Base-by-base conservation (phyloP, 768 basidiomycete species). In the Macrolepiota dolichaula region DNA sequence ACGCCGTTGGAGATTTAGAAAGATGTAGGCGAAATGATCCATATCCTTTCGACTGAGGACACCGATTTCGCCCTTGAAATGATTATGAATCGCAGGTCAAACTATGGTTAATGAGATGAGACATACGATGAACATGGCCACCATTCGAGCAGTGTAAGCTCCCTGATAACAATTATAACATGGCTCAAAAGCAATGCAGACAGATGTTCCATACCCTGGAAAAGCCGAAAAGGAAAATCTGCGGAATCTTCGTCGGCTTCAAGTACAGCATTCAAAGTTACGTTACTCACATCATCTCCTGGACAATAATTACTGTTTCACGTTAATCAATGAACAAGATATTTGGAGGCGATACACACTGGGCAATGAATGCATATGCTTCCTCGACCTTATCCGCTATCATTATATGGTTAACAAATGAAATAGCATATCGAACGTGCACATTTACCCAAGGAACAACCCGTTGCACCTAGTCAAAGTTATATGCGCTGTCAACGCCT, bases 141-240 rank as follows among this genome's bases (percentile, higher is more conserved):
- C 78, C 86, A 89, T 89, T 35, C 89, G 79, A 5, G 81, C 89
- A 0, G 89, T 90, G 69, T 90, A 91, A 63, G 88, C 89, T 4
- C 89, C 89, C 88, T 89, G 37, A 15, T 54, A n/a, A 53, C 55
- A 15, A 51, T 62, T 17, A 52, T 55, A 59, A 50, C 4, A 50
- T 13, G 32, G 17, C 24, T 3, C 25, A 24, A 27, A 13, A 22
- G 19, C 15, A 24, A 12, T 27, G 11, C 25, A 15, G 13, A 29
- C 13, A 27, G 15, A 25, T 10, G 25, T 12, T 24, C 37, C 80
- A 62, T 68, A 87, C 87, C 69, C 89, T 77, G 15, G 88, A 90
- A 71, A 91, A 91, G 6, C 89, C 89, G 70, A 91, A 91, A 29
- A 90, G 77, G 70, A 87, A 91, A 13, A 91, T 85, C 89, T 91